Evolutionary conservation across 2,329 filamentous ascomycete genomes (phyloP).

Genomic region (Pseudocercospora eumusae): DNA sequence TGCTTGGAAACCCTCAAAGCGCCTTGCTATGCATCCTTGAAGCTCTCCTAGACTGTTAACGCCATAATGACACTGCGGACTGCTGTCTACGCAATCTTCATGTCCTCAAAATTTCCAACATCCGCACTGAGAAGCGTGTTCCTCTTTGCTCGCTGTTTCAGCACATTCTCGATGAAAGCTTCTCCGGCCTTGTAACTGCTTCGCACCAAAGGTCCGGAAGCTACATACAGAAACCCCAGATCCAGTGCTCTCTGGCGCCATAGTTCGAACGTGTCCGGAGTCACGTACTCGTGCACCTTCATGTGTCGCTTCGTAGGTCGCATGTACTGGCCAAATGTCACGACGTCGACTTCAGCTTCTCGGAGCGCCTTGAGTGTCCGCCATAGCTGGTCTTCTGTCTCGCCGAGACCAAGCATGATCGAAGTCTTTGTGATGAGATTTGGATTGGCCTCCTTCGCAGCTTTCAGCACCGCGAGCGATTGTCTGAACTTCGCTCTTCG

Average conservation of each 20-base stretch:
- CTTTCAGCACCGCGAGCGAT: conserved; percentile 74
- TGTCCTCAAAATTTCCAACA: conserved; percentile 32
- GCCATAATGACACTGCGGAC: background rate
- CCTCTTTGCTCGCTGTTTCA: conserved; percentile 70
- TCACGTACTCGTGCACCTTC: conserved; percentile 93
- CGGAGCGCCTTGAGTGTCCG: conserved; percentile 79
- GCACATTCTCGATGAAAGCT: conserved; percentile 96
- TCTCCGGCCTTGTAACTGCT: conserved; percentile 98
- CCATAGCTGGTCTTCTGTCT: conserved; percentile 84
- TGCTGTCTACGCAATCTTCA: conserved; percentile 20
- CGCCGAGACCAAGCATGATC: conserved; percentile 92
- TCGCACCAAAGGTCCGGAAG: conserved; percentile 86
- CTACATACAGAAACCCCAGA: conserved; percentile 95
- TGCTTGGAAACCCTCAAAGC: background rate
- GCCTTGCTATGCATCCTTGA: conserved; percentile 10
- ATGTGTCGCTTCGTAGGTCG: conserved; percentile 96
- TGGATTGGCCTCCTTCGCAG: conserved; percentile 75
- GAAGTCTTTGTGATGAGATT: conserved; percentile 97
- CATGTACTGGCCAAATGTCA: conserved; percentile 99
- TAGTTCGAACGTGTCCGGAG: conserved; percentile 84
- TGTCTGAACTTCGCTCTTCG: conserved; percentile 86
- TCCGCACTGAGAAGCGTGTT: conserved; percentile 37
- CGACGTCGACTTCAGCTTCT: conserved; percentile 80
- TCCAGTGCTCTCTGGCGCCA: conserved; percentile 90
- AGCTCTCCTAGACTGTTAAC: background rate